Conservation (phyloP, 1,139 yeast species). For the Scheffersomyces cryptocercus region DNA sequence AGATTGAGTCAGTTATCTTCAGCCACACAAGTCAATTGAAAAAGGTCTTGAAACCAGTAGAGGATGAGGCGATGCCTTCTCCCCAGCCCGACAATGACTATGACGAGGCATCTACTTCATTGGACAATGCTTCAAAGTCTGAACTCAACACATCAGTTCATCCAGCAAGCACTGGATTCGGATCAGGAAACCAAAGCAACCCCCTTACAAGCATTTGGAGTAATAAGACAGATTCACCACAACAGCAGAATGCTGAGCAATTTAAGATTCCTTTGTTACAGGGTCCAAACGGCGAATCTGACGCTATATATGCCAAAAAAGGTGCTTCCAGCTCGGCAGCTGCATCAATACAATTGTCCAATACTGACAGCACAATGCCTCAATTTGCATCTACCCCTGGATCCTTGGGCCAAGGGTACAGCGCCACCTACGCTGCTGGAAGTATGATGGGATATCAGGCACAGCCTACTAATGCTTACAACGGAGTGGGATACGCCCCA, state of each 20-base stretch:
- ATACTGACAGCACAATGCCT: too few relatives aligned
- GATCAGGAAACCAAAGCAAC: too few relatives aligned
- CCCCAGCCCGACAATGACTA: slow-evolving; percentile 4
- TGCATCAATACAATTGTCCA: too few relatives aligned
- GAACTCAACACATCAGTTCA: neutral
- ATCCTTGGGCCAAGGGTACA: too few relatives aligned
- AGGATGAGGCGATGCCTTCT: too few relatives aligned
- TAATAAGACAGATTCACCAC: slow-evolving; percentile 3
- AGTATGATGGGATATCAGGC: too few relatives aligned
- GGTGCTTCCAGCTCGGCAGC: too few relatives aligned
- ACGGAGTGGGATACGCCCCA: neutral
- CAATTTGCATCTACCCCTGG: too few relatives aligned
- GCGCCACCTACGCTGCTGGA: too few relatives aligned
- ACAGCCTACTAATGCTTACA: too few relatives aligned
- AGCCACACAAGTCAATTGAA: slow-evolving; percentile 27
- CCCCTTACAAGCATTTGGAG: neutral
- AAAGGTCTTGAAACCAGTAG: neutral
- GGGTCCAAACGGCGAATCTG: too few relatives aligned
- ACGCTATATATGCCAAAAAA: too few relatives aligned
- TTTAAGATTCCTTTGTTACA: slow-evolving; percentile 3
- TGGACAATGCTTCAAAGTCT: slow-evolving; percentile 2
- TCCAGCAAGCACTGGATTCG: neutral
- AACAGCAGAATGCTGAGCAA: neutral
- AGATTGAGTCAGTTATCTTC: slow-evolving; percentile 32
- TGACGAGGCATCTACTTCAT: slow-evolving; percentile 3